Evolutionary conservation across 345 rosid genomes (phyloP), one percentile per base, ranked within the genome.

Genomic region (Brassica cretica): DNA sequence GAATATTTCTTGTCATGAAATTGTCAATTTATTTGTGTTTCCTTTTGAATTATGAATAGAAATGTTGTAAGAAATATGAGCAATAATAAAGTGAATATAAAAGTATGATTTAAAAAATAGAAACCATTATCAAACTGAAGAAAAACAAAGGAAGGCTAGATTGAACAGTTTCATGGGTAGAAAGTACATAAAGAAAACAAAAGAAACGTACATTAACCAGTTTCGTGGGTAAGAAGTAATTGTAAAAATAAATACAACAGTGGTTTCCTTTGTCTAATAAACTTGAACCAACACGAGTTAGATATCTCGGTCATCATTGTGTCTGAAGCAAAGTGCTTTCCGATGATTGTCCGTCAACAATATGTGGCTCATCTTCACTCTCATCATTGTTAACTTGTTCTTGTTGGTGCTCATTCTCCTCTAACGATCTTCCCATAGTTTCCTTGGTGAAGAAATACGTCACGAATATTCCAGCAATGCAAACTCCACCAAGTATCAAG

Each of bases 361-460:
- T 49, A 6, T 16, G 78, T 67, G 77, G 64, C 56, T 78, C 82
- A n/a, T 15, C 56, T 15, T 60, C 58, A 1, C 25, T 51, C 15
- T 78, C 69, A 41, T 29, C 70, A 60, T 33, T 59, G 19, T 21
- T 24, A 44, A 49, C 56, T 49, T 18, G 56, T n/a, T 24, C n/a
- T 32, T 33, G 5, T 32, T 66, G 77, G 1, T 32, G 55, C 61
- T 91, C 97, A 21, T 90, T 90, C 15, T 92, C 94, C 73, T 90
- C 97, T 10, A 90, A 63, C 1, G 94, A 89, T 66, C 87, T 86
- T 41, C 97, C 89, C 88, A 76, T 87, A 0, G 94, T 91, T 76
- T 89, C 97, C 1, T 62, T 73, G 0, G 89, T 85, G 70, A 86
- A 84, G 60, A 87, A 68, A 35, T 61, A 88, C 3, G 89, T 89